Base-by-base conservation (phyloP, 345 rosid species). In the Lagerstroemia speciosa region DNA sequence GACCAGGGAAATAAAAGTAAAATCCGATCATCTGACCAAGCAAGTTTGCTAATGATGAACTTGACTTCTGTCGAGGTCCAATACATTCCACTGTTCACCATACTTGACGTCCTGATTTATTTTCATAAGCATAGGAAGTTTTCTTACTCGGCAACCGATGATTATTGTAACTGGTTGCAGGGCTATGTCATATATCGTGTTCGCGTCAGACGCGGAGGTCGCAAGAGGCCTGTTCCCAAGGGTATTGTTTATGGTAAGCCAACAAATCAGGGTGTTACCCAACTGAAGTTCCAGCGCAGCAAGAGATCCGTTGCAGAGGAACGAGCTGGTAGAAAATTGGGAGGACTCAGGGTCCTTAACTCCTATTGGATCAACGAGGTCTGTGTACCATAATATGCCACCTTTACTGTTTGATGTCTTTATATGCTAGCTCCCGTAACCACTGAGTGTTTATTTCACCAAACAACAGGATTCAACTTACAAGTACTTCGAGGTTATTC, bases 311-410 rank as follows among this genome's bases (percentile, higher is more conserved):
- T 94, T 74, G 99, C 97, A 5, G 99, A 94, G 83, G 97, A 93
- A 82, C 92, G 98, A 37, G 98, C 97, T 63, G 97, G 98, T 8
- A 75, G 98, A 33, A 91, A 84, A 69, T 73, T 93, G 82, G 98
- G 96, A 20, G 97, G 92, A 58, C 94, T 93, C 22, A 79, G 93
- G 78, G 98, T 94, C 53, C 82, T 91, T 22, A 94, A 94, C 76
- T 94, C 99, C 0, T 94, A 94, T 87, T 91, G 99, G 99, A 77
- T 91, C 77, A 94, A 94, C 30, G 96, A 91, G 98, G 99, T 91
- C 43, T 45, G 72, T 9, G 24, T 57, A 11, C 46, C 16, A 6
- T 41, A 4, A 41, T 14, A 7, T 41, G 8, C 2, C 46, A 41
- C 2, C 1, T 36, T 41, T 41, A 41, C 0, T 37, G 3, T 48